A percentile compares a stretch with the other conserved stretches of the same genome.
Conservation (phyloP, 257 asterid genomes). For the Rubia yunnanensis region DNA sequence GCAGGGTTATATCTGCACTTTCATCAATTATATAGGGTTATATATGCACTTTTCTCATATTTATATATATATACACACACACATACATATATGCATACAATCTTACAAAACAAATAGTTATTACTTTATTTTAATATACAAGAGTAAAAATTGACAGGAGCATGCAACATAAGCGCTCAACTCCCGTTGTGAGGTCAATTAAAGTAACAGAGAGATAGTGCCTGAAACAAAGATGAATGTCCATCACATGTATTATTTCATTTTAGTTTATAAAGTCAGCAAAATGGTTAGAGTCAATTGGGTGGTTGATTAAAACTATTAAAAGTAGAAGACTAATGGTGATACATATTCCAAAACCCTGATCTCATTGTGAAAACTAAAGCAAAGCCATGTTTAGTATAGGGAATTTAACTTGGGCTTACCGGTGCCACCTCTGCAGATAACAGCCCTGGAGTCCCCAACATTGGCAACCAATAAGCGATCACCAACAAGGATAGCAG, state of each 20-base stretch:
- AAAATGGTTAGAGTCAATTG: not conserved
- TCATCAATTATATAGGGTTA: too few species aligned
- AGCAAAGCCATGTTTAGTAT: not conserved
- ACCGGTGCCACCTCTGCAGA: slow-evolving; percentile 88
- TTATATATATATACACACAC: too few species aligned
- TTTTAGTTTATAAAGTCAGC: not conserved
- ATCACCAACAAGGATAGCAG: slow-evolving; percentile 93
- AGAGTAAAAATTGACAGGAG: not conserved
- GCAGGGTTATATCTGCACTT: too few species aligned
- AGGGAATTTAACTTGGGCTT: slow-evolving; percentile 16
- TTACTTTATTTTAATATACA: not conserved
- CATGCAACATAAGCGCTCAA: too few species aligned
- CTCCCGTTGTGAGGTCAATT: not conserved
- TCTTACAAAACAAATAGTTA: not conserved
- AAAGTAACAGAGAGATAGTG: not conserved
- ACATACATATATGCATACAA: too few species aligned
- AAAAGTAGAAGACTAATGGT: not conserved
- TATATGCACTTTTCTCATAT: too few species aligned
- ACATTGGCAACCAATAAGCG: slow-evolving; percentile 91
- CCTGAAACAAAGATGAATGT: not conserved
- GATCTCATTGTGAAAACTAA: not conserved
- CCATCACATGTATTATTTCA: not conserved
- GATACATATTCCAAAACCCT: not conserved
- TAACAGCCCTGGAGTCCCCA: slow-evolving; percentile 93
- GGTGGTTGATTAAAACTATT: not conserved